Conservation (phyloP, 164 flowering plant species). For the Stephania japonica region DNA sequence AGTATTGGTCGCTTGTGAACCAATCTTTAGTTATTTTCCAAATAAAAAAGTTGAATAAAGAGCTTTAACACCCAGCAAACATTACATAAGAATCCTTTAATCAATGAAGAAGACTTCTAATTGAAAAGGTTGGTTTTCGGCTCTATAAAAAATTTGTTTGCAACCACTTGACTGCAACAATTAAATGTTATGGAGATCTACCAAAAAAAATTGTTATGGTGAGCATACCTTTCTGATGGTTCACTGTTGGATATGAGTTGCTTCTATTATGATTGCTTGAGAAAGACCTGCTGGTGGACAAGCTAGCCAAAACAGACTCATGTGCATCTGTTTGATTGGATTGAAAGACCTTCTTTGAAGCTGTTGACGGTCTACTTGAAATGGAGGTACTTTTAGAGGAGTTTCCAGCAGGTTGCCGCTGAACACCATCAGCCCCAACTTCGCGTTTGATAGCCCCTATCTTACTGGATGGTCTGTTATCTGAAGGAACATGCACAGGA, state of each 20-base stretch:
- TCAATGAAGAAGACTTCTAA: not conserved
- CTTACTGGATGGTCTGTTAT: conserved; percentile 59
- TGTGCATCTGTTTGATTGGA: conserved; percentile 27
- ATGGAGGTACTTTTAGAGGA: conserved; percentile 34
- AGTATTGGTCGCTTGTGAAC: not conserved
- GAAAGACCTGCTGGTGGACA: conserved; percentile 36
- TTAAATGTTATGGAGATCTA: too few species aligned
- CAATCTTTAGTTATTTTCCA: not conserved
- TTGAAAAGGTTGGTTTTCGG: not conserved
- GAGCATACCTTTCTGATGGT: conserved; percentile 72
- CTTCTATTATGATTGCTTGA: conserved; percentile 40
- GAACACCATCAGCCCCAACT: conserved; percentile 90
- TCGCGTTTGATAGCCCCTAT: conserved; percentile 91
- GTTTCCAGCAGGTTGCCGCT: conserved; percentile 48
- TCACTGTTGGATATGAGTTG: conserved; percentile 50
- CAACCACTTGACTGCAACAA: not conserved
- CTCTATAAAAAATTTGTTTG: not conserved
- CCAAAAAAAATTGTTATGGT: too few species aligned
- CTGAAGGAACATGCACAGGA: conserved; percentile 94
- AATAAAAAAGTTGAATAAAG: not conserved
- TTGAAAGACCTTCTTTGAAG: conserved; percentile 42
- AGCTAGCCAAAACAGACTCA: conserved; percentile 34
- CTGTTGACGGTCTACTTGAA: conserved; percentile 29
- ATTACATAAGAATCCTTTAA: not conserved
- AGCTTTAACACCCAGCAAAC: not conserved